A percentile compares a stretch with the other conserved stretches of the same genome.
phyloP scores from a whole-genome alignment of 2,329 filamentous ascomycete genomes.

The Penicillium occitanis region DNA sequence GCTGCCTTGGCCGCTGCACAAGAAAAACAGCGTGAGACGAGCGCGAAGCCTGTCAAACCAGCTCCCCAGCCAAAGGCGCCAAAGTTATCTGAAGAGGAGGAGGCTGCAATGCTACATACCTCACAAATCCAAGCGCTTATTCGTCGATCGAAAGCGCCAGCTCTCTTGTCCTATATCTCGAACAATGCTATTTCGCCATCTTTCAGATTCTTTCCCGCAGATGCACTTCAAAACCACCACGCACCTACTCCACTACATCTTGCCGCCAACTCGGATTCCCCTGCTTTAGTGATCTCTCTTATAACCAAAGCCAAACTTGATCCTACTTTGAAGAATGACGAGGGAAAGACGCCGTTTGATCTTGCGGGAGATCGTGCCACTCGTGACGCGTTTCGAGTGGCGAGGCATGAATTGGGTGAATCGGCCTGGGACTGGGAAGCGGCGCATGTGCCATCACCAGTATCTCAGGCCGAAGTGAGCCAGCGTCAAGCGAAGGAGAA shows the following conservation, averaged over 20 bases:
- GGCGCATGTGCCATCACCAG: slow-evolving; percentile 68
- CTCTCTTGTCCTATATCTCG: slow-evolving; percentile 77
- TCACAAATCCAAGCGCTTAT: slow-evolving; percentile 85
- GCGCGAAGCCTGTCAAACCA: slow-evolving; percentile 34
- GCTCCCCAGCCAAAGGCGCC: slow-evolving; percentile 45
- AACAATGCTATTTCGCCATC: slow-evolving; percentile 69
- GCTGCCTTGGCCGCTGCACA: slow-evolving; percentile 56
- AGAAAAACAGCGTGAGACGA: slow-evolving; percentile 44
- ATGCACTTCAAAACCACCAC: slow-evolving; percentile 69
- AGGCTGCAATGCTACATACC: slow-evolving; percentile 78
- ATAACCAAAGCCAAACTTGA: slow-evolving; percentile 73
- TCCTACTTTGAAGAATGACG: slow-evolving; percentile 67
- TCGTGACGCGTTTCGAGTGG: slow-evolving; percentile 86
- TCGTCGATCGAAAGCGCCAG: slow-evolving; percentile 84
- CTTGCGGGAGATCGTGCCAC: slow-evolving; percentile 82
- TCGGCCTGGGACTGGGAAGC: slow-evolving; percentile 73
- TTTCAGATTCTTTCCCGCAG: slow-evolving; percentile 72
- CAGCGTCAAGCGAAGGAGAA: slow-evolving; percentile 68
- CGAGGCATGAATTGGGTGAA: slow-evolving; percentile 79
- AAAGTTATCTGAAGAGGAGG: slow-evolving; percentile 78
- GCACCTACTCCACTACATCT: slow-evolving; percentile 82
- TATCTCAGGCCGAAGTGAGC: slow-evolving; percentile 72
- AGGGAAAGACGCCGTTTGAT: slow-evolving; percentile 84
- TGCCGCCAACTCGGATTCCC: slow-evolving; percentile 75
- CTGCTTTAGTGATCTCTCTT: slow-evolving; percentile 74